Percentiles rank a stretch among this genome's conserved stretches.
These are phyloP conservation scores for Scheffersomyces ergatensis DNA, from an alignment of 805 yeast genomes.

Conservation along the genomic window DNA sequence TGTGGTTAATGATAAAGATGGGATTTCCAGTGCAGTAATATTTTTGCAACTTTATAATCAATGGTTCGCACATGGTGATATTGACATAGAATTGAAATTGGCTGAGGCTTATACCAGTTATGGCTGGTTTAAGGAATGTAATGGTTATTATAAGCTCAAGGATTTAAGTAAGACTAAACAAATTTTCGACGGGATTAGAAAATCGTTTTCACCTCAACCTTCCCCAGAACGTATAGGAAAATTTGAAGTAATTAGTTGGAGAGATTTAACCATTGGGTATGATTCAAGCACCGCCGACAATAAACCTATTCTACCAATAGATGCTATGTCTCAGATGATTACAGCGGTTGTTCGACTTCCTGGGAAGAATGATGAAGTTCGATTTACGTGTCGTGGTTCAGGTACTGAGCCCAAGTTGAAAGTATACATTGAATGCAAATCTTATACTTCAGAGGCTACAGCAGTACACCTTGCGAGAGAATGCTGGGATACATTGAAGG, in stretches of 20 bases:
- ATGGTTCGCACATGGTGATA: conserved; percentile 41
- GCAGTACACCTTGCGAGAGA: conserved; percentile 54
- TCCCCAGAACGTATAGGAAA: conserved; percentile 56
- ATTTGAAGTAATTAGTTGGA: conserved; percentile 61
- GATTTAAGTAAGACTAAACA: conserved; percentile 48
- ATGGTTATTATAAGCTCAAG: conserved; percentile 77
- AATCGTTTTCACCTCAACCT: conserved; percentile 16
- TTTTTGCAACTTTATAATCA: conserved; percentile 66
- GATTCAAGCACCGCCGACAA: conserved; percentile 65
- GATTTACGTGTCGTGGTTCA: conserved; percentile 88
- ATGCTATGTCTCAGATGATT: conserved; percentile 80
- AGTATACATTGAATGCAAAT: conserved; percentile 80
- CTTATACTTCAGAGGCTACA: conserved; percentile 36
- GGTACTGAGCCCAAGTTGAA: conserved; percentile 97
- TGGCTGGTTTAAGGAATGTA: conserved; percentile 82
- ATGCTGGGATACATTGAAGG: conserved; percentile 63
- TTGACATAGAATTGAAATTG: conserved; percentile 48
- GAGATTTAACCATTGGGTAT: conserved; percentile 82
- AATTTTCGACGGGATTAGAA: conserved; percentile 56
- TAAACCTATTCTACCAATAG: conserved; percentile 67
- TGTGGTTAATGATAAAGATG: conserved; percentile 88
- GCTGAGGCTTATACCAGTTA: conserved; percentile 57
- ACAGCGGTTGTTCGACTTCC: conserved; percentile 49
- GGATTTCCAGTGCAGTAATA: conserved; percentile 74
- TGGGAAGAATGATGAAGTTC: conserved; percentile 27